These are phyloP conservation scores for Reticulascus tulasneorum DNA, from an alignment of 2,329 filamentous ascomycete species.

Conservation along the genomic window DNA sequence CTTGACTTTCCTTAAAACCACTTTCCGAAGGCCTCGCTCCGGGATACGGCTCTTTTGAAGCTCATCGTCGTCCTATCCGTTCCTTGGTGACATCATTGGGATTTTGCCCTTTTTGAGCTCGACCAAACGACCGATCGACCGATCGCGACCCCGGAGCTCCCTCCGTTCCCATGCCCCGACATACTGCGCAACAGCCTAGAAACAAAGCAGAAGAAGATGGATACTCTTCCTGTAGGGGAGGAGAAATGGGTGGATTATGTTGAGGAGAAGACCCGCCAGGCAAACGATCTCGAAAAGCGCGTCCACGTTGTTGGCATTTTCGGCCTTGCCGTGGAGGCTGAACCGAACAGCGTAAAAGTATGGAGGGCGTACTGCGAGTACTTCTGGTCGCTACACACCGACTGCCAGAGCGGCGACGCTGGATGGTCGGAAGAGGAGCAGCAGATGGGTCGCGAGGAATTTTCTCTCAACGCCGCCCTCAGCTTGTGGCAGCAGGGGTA, in stretches of 20 bases:
- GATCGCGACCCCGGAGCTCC: not conserved
- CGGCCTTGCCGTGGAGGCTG: slow-evolving; percentile 64
- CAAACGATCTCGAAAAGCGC: slow-evolving; percentile 61
- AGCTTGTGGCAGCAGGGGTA: slow-evolving; percentile 70
- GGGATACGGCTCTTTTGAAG: too few relatives aligned
- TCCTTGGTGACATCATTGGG: too few relatives aligned
- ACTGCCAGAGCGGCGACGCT: slow-evolving; percentile 53
- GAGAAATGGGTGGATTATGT: slow-evolving; percentile 74
- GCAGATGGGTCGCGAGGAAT: slow-evolving; percentile 64
- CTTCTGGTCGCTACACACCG: slow-evolving; percentile 66
- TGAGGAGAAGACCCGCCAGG: slow-evolving; percentile 62
- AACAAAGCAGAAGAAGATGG: too few relatives aligned
- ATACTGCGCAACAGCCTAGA: not conserved
- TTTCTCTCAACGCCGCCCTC: slow-evolving; percentile 63
- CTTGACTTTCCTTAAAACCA: too few relatives aligned
- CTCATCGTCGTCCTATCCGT: too few relatives aligned
- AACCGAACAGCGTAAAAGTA: slow-evolving; percentile 68
- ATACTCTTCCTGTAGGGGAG: slow-evolving; percentile 62
- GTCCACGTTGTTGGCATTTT: slow-evolving; percentile 69
- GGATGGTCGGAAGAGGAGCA: slow-evolving; percentile 65
- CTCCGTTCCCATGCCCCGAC: slow-evolving; percentile 1
- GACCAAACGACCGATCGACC: not conserved
- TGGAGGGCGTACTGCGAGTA: slow-evolving; percentile 79
- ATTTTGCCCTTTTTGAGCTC: too few relatives aligned
- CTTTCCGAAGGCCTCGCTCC: too few relatives aligned